phyloP scores from a whole-genome alignment of 768 basidiomycete species.

The Rossbeevera mucosa region DNA sequence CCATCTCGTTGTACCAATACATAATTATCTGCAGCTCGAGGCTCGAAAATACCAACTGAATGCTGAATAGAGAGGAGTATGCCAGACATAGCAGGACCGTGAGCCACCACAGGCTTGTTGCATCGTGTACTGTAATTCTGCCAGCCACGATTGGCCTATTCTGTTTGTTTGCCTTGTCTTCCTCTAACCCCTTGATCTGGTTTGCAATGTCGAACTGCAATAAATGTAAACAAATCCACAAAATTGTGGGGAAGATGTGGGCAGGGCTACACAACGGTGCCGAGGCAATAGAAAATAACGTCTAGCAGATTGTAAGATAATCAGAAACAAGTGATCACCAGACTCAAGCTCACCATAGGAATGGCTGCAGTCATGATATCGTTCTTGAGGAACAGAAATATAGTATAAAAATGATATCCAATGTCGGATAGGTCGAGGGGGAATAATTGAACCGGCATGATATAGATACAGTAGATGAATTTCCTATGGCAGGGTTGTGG shows the following conservation, averaged over 20 bases:
- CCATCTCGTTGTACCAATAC: constrained; percentile 37
- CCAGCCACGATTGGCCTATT: constrained; percentile 44
- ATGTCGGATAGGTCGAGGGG: constrained; percentile 3
- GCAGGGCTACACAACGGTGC: constrained; percentile 25
- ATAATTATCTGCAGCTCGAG: constrained; percentile 31
- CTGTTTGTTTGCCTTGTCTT: constrained; percentile 43
- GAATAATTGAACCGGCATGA: constrained; percentile 16
- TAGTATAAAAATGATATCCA: constrained; percentile 20
- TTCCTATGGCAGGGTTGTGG: background rate
- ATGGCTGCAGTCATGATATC: constrained; percentile 44
- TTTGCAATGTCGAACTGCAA: constrained; percentile 36
- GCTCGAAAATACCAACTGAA: constrained; percentile 30
- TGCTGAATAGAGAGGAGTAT: constrained; percentile 32
- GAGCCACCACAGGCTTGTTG: constrained; percentile 35
- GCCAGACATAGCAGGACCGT: constrained; percentile 32
- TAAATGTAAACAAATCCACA: constrained; percentile 45
- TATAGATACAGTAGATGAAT: background rate
- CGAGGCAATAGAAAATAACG: background rate
- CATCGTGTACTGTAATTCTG: constrained; percentile 33
- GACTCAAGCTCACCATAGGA: constrained; percentile 36
- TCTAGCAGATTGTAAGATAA: background rate
- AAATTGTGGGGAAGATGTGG: constrained; percentile 24
- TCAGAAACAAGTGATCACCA: background rate
- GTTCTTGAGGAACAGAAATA: constrained; percentile 41
- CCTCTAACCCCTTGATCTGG: constrained; percentile 18